A percentile compares a stretch with the other conserved stretches of the same genome.
Conservation (phyloP, 1,284 basidiomycete genomes). For the Peniophora sp. region DNA sequence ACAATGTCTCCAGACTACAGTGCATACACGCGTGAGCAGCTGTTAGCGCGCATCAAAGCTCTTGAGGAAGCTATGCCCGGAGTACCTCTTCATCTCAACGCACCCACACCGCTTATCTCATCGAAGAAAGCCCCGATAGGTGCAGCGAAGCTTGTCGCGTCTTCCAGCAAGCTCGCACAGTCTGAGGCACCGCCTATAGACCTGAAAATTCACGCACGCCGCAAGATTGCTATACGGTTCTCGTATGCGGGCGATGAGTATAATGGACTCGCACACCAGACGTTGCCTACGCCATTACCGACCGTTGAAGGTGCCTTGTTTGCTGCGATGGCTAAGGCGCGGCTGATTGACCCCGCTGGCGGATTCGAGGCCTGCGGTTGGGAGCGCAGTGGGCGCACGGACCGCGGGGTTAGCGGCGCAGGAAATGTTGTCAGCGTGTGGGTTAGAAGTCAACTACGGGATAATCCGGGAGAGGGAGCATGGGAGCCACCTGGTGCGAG, state of each 20-base stretch:
- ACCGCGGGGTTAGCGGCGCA: slow-evolving; percentile 90
- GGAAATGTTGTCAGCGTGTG: slow-evolving; percentile 93
- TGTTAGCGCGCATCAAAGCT: too few relatives aligned
- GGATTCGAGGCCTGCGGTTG: slow-evolving; percentile 86
- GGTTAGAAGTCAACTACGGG: slow-evolving; percentile 60
- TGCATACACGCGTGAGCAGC: too few relatives aligned
- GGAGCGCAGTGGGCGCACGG: slow-evolving; percentile 89
- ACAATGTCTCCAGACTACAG: too few relatives aligned
- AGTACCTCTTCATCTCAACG: too few relatives aligned
- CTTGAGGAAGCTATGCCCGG: too few relatives aligned
- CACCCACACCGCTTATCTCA: too few relatives aligned
- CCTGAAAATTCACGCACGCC: slow-evolving; percentile 24
- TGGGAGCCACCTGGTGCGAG: slow-evolving; percentile 1
- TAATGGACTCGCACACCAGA: slow-evolving; percentile 83
- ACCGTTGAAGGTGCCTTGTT: slow-evolving; percentile 91
- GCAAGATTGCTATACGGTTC: slow-evolving; percentile 91
- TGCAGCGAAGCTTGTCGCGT: neutral
- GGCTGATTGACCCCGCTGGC: slow-evolving; percentile 64
- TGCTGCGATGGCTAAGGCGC: slow-evolving; percentile 69
- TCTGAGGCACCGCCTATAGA: slow-evolving; percentile 8
- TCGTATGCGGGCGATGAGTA: slow-evolving; percentile 92
- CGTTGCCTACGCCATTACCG: slow-evolving; percentile 60
- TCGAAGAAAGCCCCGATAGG: too few relatives aligned
- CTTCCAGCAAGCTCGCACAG: slow-evolving; percentile 2
- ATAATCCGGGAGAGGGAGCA: slow-evolving; percentile 12